phyloP scores from a whole-genome alignment of 106 monocot species.

The Dendrobium chrysotoxum region DNA sequence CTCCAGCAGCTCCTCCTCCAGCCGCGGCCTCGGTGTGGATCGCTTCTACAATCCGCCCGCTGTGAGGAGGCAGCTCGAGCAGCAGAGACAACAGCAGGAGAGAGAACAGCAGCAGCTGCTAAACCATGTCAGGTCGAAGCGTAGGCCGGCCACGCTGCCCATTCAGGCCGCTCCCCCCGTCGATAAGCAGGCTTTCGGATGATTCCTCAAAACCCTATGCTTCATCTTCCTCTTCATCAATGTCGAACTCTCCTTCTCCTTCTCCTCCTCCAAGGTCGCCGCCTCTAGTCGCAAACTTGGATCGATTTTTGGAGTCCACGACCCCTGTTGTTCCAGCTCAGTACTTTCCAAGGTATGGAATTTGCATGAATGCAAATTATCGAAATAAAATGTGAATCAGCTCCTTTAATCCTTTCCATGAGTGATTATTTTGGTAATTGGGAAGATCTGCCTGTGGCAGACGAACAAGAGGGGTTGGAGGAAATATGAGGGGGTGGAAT shows the following conservation, averaged over 20 bases:
- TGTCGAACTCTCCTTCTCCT: conserved; percentile 13
- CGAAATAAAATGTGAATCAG: neutral
- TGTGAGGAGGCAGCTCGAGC: conserved; percentile 23
- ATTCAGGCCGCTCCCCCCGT: neutral
- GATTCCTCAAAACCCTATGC: conserved; percentile 39
- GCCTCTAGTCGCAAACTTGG: conserved; percentile 34
- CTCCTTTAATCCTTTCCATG: neutral
- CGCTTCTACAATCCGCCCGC: conserved; percentile 74
- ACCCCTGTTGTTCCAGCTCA: conserved; percentile 45
- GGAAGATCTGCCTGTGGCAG: conserved; percentile 17
- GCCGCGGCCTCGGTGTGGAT: conserved; percentile 39
- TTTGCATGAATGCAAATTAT: neutral
- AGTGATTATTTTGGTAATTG: conserved; percentile 4
- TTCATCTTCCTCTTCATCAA: conserved; percentile 32
- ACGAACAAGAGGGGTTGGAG: conserved; percentile 37
- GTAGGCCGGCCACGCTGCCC: conserved; percentile 10
- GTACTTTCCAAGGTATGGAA: conserved; percentile 35
- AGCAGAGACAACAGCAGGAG: conserved; percentile 26
- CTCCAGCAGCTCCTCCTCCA: conserved; percentile 41
- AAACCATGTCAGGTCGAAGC: conserved; percentile 14
- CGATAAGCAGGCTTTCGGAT: conserved; percentile 21
- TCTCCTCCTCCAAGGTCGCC: conserved; percentile 22
- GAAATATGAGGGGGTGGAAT: conserved; percentile 24
- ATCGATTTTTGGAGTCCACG: conserved; percentile 53
- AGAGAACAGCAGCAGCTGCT: neutral